Percentiles rank a stretch among this genome's conserved stretches.
Conservation (phyloP, 129 eudicot genomes). For the Rutidosis leptorrhynchoides region DNA sequence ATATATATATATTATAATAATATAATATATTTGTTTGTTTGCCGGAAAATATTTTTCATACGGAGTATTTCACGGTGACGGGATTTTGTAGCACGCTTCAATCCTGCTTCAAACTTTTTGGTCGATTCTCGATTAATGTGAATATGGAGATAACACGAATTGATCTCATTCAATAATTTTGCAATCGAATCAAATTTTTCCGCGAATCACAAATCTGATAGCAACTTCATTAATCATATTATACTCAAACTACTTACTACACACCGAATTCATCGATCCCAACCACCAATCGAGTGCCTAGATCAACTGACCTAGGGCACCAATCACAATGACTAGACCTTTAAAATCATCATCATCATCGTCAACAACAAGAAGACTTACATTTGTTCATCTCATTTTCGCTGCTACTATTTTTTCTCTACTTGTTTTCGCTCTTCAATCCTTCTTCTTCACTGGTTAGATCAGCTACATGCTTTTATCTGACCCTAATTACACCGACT, state of each 20-base stretch:
- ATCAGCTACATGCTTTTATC: not conserved
- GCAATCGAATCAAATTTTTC: constrained; percentile 16
- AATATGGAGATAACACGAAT: constrained; percentile 24
- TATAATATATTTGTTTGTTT: too few relatives aligned
- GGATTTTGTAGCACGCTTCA: not conserved
- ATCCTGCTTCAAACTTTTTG: not conserved
- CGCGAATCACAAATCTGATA: constrained; percentile 20
- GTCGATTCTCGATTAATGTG: constrained; percentile 2
- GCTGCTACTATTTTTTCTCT: constrained; percentile 65
- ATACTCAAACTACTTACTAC: constrained; percentile 14
- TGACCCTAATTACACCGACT: constrained; percentile 1
- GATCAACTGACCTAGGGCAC: constrained; percentile 23
- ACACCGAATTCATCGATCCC: constrained; percentile 13
- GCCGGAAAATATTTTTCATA: too few relatives aligned
- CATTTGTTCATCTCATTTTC: constrained; percentile 54
- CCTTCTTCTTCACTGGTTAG: constrained; percentile 53
- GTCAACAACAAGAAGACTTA: constrained; percentile 33
- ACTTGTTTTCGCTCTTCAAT: constrained; percentile 57
- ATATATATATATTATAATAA: too few relatives aligned
- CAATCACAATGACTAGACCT: constrained; percentile 36
- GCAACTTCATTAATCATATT: constrained; percentile 16
- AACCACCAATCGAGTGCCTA: not conserved
- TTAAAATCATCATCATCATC: constrained; percentile 16
- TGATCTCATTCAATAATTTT: constrained; percentile 13
- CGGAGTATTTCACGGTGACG: not conserved